These are phyloP conservation scores for Phytopythium delawarense DNA, from an alignment of 352 stramenopile genomes.

Conservation along the genomic window DNA sequence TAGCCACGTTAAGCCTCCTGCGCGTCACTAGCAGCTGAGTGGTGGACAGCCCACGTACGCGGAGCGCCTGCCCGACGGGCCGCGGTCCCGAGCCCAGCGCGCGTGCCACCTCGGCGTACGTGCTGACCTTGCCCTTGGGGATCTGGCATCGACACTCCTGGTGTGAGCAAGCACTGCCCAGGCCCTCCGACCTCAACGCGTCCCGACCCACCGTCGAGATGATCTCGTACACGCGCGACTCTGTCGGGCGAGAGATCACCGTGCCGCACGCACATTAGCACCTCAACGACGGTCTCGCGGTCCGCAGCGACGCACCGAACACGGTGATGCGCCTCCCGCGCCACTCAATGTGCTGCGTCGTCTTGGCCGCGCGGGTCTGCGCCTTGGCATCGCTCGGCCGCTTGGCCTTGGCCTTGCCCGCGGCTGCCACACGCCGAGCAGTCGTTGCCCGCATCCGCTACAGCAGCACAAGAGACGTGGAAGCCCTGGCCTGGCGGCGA, in stretches of 20 bases:
- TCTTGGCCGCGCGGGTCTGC: slow-evolving; percentile 11
- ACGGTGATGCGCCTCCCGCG: slow-evolving; percentile 63
- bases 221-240: slow-evolving; percentile 76
- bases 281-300: no score
- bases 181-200: not conserved
- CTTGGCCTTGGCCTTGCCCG: slow-evolving; percentile 2
- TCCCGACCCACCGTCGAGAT: slow-evolving; percentile 49
- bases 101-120: slow-evolving; percentile 65
- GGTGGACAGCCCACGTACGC: slow-evolving; percentile 12
- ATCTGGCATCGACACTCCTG: slow-evolving; percentile 34
- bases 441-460: not conserved
- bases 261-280: not conserved
- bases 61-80: slow-evolving; percentile 74
- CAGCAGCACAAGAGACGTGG: not conserved
- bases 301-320: slow-evolving; percentile 34
- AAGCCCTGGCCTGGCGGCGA: not conserved
- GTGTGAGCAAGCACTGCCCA: not conserved
- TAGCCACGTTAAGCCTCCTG: not conserved
- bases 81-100: slow-evolving; percentile 59
- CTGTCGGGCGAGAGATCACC: slow-evolving; percentile 15
- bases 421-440: not conserved
- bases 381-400: slow-evolving; percentile 15
- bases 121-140: slow-evolving; percentile 71
- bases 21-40: not conserved
- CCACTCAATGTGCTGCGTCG: slow-evolving; percentile 63